Percentiles rank a stretch among this genome's conserved stretches.
Conservation (phyloP, 345 rosid genomes). For the Angophora floribunda region DNA sequence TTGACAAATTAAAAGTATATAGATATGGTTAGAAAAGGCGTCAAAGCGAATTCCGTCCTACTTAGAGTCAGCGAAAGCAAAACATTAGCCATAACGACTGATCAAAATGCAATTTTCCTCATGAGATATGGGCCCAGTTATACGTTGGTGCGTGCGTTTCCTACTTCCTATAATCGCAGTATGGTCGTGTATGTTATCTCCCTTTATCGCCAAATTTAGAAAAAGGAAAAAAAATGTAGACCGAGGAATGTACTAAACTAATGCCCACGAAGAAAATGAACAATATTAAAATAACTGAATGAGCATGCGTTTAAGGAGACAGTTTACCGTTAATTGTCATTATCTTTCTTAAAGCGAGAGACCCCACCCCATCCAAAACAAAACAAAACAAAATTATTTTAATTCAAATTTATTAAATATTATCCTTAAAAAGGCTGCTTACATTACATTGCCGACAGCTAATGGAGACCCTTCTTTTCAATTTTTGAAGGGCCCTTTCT, state of each 20-base stretch:
- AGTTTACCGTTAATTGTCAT: conserved; percentile 47
- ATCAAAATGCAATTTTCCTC: background rate
- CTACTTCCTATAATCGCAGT: background rate
- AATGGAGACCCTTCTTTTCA: background rate
- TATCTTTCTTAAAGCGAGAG: background rate
- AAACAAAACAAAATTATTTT: background rate
- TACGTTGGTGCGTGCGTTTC: background rate
- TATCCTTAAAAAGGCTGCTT: background rate
- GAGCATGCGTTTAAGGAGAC: background rate
- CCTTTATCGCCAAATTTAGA: background rate
- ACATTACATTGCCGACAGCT: background rate
- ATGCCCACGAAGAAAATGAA: background rate
- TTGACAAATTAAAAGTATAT: background rate
- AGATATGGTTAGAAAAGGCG: background rate
- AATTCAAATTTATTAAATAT: background rate
- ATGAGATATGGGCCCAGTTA: background rate
- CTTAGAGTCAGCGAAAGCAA: background rate
- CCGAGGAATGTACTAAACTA: background rate
- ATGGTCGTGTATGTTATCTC: background rate
- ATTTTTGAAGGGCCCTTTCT: rapidly evolving
- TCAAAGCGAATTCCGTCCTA: background rate
- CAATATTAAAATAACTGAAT: background rate
- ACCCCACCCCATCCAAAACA: background rate
- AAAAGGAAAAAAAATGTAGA: background rate
- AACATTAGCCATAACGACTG: background rate